These are phyloP conservation scores for Fusarium albidum DNA, from an alignment of 2,329 filamentous ascomycete species.

Conservation along the genomic window DNA sequence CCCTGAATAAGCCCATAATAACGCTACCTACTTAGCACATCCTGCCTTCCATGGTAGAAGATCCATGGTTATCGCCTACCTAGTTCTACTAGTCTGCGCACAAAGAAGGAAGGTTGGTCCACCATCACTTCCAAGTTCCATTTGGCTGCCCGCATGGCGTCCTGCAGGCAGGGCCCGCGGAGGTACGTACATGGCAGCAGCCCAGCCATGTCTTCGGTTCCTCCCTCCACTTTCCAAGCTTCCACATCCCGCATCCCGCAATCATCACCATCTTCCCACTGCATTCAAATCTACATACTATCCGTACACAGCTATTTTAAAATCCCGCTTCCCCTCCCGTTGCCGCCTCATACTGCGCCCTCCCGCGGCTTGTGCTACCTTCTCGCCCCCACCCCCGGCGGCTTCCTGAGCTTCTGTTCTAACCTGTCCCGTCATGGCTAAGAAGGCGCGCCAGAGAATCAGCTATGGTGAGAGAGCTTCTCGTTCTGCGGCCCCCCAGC, in stretches of 20 bases:
- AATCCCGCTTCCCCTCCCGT: constrained; percentile 2
- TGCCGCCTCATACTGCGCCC: constrained; percentile 22
- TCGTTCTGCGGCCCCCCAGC: background rate
- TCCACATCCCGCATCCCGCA: constrained; percentile 35
- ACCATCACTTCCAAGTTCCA: constrained; percentile 5
- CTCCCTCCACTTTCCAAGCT: constrained; percentile 37
- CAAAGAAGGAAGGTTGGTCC: constrained; percentile 13
- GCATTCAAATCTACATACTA: constrained; percentile 7
- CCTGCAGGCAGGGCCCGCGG: constrained; percentile 14
- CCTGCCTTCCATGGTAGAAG: too few species aligned
- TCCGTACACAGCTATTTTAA: constrained; percentile 6
- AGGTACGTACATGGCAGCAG: constrained; percentile 16
- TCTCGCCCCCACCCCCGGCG: constrained; percentile 20
- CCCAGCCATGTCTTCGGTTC: constrained; percentile 16
- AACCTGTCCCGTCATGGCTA: constrained; percentile 60
- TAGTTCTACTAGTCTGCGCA: background rate
- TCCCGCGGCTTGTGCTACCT: constrained; percentile 27
- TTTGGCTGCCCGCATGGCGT: background rate
- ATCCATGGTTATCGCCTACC: too few species aligned
- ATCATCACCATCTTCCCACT: constrained; percentile 32
- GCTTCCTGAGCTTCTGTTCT: constrained; percentile 29
- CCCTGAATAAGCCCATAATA: constrained; percentile 1
- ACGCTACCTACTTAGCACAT: too few species aligned
- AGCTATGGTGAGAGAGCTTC: constrained; percentile 66
- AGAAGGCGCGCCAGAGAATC: constrained; percentile 74